Evolutionary conservation across 176 grass and related monocot genomes (phyloP), one percentile per base, ranked within the genome.

Genomic region (Musa beccarii): DNA sequence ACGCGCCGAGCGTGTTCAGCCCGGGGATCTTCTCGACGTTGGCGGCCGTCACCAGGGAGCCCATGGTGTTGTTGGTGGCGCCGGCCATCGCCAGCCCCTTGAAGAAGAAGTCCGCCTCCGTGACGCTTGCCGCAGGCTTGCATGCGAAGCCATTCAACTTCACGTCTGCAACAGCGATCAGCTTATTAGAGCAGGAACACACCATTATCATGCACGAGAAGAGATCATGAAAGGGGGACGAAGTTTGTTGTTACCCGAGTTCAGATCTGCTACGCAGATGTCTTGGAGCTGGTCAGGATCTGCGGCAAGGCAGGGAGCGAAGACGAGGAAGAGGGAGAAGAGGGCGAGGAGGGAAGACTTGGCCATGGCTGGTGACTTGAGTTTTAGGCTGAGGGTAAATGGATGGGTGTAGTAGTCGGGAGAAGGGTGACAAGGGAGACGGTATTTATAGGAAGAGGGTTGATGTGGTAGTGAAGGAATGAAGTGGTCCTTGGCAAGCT

Each of bases 231-330:
- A 61, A 61, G 34, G 34, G 34, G 34, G 34, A 6, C 34, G 34
- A 43, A 43, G 34, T 43, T 3, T 43, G 34, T 6, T 43, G 34
- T 61, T 61, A 61, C 57, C 17, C 1, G 57, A 20, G 57, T 20
- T 20, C 7, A 19, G 57, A 61, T 61, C 57, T 5, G 57, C 57
- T 15, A 61, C 57, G 57, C 57, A 61, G 9, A 61, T n/a, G n/a
- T 61, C 57, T 61, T 61, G 57, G n/a, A 61, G 57, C 57, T 15
- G 57, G 57, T 61, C 57, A 61, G 57, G 57, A 61, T 61, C 57
- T 2, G 17, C 57, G 57, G 17, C 57, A 9, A 61, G 57, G 57
- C 57, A 61, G 57, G 7, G 8, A 61, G 57, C 17, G n/a, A n/a
- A 17, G n/a, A n/a, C 57, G 57, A 15, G 17, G 57, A 61, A 15